Evolutionary conservation across 768 basidiomycete species (phyloP).

Genomic region (Panaeolus papilionaceus): DNA sequence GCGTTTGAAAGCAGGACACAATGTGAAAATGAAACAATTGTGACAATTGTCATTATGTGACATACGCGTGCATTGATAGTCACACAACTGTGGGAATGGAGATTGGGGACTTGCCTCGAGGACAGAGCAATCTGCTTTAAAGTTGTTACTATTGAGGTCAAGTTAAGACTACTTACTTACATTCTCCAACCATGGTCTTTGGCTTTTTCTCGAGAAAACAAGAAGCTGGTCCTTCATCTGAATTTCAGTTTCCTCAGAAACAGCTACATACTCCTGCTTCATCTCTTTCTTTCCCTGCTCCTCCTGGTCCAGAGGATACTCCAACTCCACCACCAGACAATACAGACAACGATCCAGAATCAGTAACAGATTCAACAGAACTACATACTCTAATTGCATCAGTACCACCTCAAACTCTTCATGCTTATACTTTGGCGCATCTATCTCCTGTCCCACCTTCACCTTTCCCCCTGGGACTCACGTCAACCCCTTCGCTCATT

Average conservation of each 20-base stretch:
- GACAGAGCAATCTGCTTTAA: background rate
- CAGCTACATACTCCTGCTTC: conserved; percentile 64
- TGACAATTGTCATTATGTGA: conserved; percentile 4
- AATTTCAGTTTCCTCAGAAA: conserved; percentile 18
- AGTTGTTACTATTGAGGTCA: too few relatives aligned
- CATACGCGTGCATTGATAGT: background rate
- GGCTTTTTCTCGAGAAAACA: conserved; percentile 45
- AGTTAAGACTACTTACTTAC: too few relatives aligned
- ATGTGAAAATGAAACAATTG: conserved; percentile 12
- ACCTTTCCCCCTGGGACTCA: conserved; percentile 52
- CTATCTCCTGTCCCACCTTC: conserved; percentile 38
- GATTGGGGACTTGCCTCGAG: background rate
- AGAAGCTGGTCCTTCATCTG: conserved; percentile 25
- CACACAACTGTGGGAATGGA: background rate
- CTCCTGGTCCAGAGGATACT: conserved; percentile 44
- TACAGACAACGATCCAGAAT: conserved; percentile 17
- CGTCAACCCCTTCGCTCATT: conserved; percentile 31
- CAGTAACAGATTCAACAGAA: conserved; percentile 43
- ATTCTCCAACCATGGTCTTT: conserved; percentile 44
- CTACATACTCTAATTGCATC: conserved; percentile 60
- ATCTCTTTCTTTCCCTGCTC: conserved; percentile 43
- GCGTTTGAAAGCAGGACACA: conserved; percentile 12
- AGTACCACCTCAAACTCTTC: conserved; percentile 71
- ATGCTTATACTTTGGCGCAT: conserved; percentile 63
- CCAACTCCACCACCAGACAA: conserved; percentile 39